phyloP scores from a whole-genome alignment of 1,284 basidiomycete genomes.

The Boletus mariae region DNA sequence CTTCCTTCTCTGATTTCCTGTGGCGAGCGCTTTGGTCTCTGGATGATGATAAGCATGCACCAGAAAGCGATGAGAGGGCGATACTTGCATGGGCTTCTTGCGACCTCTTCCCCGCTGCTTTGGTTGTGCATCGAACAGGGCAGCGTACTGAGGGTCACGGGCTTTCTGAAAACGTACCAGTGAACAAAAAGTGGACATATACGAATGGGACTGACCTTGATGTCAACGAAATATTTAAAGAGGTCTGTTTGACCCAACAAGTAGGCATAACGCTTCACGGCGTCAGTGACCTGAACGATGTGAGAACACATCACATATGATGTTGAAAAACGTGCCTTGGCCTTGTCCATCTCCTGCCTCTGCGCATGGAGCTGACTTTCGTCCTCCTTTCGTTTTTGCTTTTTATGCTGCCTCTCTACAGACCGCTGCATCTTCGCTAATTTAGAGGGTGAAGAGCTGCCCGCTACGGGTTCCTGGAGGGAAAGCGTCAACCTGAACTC shows the following conservation, averaged over 20 bases:
- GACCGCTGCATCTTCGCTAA: constrained; percentile 37
- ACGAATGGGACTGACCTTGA: constrained; percentile 59
- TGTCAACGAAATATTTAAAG: constrained; percentile 94
- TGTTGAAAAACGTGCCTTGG: constrained; percentile 50
- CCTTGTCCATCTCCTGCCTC: constrained; percentile 79
- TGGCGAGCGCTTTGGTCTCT: constrained; percentile 79
- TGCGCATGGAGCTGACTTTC: constrained; percentile 65
- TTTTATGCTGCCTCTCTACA: constrained; percentile 47
- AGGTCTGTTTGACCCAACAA: constrained; percentile 93
- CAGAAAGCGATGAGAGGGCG: background rate
- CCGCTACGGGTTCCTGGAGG: constrained; percentile 27
- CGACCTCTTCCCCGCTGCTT: constrained; percentile 78
- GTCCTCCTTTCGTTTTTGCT: constrained; percentile 63
- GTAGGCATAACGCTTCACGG: constrained; percentile 93
- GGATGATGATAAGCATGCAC: constrained; percentile 7
- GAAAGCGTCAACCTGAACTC: constrained; percentile 5
- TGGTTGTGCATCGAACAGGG: constrained; percentile 80
- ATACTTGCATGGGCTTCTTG: constrained; percentile 70
- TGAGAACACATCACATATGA: constrained; percentile 1
- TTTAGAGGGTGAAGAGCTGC: constrained; percentile 39
- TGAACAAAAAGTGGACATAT: constrained; percentile 1
- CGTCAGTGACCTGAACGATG: constrained; percentile 72
- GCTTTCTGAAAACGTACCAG: constrained; percentile 53
- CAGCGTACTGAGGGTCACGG: constrained; percentile 92
- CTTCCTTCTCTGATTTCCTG: constrained; percentile 96